Percentiles rank a stretch among this genome's conserved stretches.
These are phyloP conservation scores for Pseudonitzschia multiseries DNA, from an alignment of 108 stramenopile genomes.

Conservation along the genomic window DNA sequence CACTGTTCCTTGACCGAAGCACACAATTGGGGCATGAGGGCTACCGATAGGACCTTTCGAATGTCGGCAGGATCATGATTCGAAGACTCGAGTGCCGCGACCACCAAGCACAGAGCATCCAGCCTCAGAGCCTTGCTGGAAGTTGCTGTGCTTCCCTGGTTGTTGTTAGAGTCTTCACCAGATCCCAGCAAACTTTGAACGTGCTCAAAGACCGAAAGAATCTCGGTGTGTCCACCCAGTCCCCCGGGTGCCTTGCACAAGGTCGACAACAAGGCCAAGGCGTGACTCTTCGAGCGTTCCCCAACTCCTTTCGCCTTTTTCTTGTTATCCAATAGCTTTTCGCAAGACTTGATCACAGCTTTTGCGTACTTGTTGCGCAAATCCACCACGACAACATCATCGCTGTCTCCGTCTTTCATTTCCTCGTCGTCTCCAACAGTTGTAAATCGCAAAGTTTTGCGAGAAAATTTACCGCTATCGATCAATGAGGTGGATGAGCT, in stretches of 20 bases:
- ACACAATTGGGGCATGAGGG: slow-evolving; percentile 70
- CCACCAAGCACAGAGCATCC: slow-evolving; percentile 86
- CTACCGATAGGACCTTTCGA: slow-evolving; percentile 44
- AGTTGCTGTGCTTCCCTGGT: slow-evolving; percentile 29
- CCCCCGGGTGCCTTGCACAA: slow-evolving; percentile 77
- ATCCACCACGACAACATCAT: slow-evolving; percentile 47
- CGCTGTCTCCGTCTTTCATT: slow-evolving; percentile 39
- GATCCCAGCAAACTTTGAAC: slow-evolving; percentile 55
- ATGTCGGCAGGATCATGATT: slow-evolving; percentile 65
- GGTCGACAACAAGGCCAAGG: slow-evolving; percentile 66
- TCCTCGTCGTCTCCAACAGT: slow-evolving; percentile 26
- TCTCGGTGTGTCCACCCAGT: slow-evolving; percentile 66
- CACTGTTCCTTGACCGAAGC: slow-evolving; percentile 87
- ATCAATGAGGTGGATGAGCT: neutral
- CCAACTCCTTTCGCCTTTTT: slow-evolving; percentile 47
- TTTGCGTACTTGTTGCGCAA: slow-evolving; percentile 63
- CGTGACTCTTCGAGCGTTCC: slow-evolving; percentile 78
- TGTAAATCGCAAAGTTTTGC: slow-evolving; percentile 11
- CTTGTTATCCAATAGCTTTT: slow-evolving; percentile 77
- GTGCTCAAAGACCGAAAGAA: slow-evolving; percentile 66
- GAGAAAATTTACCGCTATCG: slow-evolving; percentile 23
- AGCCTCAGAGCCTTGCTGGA: slow-evolving; percentile 87
- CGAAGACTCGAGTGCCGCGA: slow-evolving; percentile 58
- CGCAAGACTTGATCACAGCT: slow-evolving; percentile 71
- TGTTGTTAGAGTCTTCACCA: slow-evolving; percentile 3